These are phyloP conservation scores for Amanita exitialis DNA, from an alignment of 768 basidiomycete species.

Conservation along the genomic window DNA sequence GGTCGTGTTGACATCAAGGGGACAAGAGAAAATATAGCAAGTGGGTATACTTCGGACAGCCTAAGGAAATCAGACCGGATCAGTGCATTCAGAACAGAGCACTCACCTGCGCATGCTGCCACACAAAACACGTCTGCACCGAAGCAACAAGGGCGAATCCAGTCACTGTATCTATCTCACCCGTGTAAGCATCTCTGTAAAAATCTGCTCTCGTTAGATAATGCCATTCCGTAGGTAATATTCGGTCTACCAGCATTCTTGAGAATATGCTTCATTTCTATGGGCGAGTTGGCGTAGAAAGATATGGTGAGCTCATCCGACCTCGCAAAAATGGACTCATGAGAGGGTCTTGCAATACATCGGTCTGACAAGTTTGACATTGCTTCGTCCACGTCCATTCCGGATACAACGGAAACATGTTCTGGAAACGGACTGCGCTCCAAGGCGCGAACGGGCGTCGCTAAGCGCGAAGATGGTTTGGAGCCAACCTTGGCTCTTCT, in stretches of 20 bases:
- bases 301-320: slow-evolving; percentile 60
- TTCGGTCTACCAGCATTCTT: slow-evolving; percentile 49
- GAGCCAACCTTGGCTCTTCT: slow-evolving; percentile 18
- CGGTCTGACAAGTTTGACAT: slow-evolving; percentile 28
- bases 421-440: slow-evolving; percentile 13
- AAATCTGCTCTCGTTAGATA: slow-evolving; percentile 39
- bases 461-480: slow-evolving; percentile 28
- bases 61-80: slow-evolving; percentile 16
- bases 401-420: slow-evolving; percentile 34
- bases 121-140: slow-evolving; percentile 67
- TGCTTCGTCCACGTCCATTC: slow-evolving; percentile 62
- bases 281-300: slow-evolving; percentile 61
- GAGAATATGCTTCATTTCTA: slow-evolving; percentile 66
- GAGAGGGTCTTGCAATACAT: slow-evolving; percentile 21
- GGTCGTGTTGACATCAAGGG: slow-evolving; percentile 29
- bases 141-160: slow-evolving; percentile 71
- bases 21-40: slow-evolving; percentile 77
- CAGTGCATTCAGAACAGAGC: not conserved
- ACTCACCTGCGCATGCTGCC: slow-evolving; percentile 66
- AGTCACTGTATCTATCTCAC: slow-evolving; percentile 60
- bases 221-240: not conserved
- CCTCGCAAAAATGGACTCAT: slow-evolving; percentile 53
- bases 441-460: slow-evolving; percentile 25
- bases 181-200: slow-evolving; percentile 54
- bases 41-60: slow-evolving; percentile 65